Conservation (phyloP, 768 basidiomycete species). For the Lepiota venenata region DNA sequence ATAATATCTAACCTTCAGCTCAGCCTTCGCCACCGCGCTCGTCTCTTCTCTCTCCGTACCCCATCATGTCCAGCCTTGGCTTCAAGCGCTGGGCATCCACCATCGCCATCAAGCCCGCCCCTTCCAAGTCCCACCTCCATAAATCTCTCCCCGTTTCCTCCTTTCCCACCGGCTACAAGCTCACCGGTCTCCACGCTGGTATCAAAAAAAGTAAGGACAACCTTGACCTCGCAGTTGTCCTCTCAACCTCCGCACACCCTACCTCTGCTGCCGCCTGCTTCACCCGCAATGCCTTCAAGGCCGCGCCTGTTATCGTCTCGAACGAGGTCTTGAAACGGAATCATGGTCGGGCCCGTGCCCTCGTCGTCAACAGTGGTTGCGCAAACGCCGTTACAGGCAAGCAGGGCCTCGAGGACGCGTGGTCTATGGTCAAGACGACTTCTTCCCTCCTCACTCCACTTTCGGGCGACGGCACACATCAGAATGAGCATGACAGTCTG, state of each 20-base stretch:
- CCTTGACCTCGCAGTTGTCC: constrained; percentile 80
- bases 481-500: constrained; percentile 58
- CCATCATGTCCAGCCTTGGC: constrained; percentile 17
- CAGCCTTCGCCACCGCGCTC: not conserved
- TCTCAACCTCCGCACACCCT: constrained; percentile 71
- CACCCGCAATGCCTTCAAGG: constrained; percentile 95
- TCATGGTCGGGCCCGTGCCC: constrained; percentile 66
- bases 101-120: constrained; percentile 48
- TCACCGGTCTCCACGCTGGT: constrained; percentile 77
- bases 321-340: constrained; percentile 68
- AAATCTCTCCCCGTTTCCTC: constrained; percentile 46
- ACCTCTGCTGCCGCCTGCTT: constrained; percentile 91
- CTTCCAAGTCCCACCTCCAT: constrained; percentile 66
- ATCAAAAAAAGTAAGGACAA: constrained; percentile 76
- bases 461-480: constrained; percentile 11
- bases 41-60: not conserved
- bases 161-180: constrained; percentile 75
- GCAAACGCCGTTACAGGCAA: constrained; percentile 97
- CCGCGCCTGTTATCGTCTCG: constrained; percentile 89
- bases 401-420: constrained; percentile 86
- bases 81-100: constrained; percentile 45
- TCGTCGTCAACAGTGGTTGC: constrained; percentile 97
- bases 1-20: too few species aligned
- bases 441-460: constrained; percentile 53
- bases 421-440: constrained; percentile 81